Percentiles rank a stretch among this genome's conserved stretches.
phyloP scores from a whole-genome alignment of 2,329 filamentous ascomycete genomes.

The Hypoxylon sp. region DNA sequence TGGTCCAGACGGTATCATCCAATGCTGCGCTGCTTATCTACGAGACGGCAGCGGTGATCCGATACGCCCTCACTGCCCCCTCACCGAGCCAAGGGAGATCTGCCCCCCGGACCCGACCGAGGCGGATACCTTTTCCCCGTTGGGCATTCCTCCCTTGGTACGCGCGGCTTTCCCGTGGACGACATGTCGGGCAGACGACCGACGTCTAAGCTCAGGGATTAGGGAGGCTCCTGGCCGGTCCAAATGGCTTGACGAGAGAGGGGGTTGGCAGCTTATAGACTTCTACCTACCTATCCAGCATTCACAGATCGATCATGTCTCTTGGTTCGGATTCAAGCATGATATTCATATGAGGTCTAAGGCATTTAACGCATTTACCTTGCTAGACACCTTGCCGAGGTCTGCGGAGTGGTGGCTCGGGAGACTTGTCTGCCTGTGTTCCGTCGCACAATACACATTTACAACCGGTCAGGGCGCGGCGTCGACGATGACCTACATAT shows the following conservation, averaged over 20 bases:
- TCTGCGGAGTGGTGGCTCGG: not conserved
- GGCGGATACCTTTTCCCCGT: not conserved
- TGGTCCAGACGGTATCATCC: too few species aligned
- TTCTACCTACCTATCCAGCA: too few species aligned
- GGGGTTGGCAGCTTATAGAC: too few species aligned
- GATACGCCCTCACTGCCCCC: not conserved
- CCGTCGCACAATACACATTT: not conserved
- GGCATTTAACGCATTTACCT: not conserved
- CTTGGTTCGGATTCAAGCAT: not conserved
- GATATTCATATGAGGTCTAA: not conserved
- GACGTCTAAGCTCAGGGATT: not conserved
- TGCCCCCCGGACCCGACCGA: not conserved
- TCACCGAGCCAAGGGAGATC: not conserved
- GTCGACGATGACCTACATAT: not conserved
- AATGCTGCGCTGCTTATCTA: not conserved
- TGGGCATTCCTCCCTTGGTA: not conserved
- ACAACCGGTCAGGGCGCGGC: not conserved
- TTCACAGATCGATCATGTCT: too few species aligned
- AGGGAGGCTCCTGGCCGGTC: not conserved
- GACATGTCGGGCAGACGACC: not conserved
- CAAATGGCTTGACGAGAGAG: too few species aligned
- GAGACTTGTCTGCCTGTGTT: not conserved
- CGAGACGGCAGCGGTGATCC: not conserved
- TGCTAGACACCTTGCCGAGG: not conserved
- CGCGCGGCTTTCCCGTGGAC: not conserved